Evolutionary conservation across 495 filamentous ascomycete species (phyloP), one percentile per base, ranked within the genome.

Genomic region (Aspergillus carlsbadensis): DNA sequence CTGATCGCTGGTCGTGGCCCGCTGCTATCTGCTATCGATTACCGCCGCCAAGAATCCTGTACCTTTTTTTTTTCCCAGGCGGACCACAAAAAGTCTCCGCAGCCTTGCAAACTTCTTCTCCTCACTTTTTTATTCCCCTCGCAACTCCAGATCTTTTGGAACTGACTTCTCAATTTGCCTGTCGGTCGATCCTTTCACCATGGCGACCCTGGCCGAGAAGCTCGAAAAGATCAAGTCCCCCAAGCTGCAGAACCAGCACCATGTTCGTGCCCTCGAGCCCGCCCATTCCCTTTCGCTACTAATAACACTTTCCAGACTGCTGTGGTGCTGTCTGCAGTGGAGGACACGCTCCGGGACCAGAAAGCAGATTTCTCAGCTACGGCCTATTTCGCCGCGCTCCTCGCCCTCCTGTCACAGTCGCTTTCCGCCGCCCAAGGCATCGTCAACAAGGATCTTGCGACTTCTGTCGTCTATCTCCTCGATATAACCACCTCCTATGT

Each of bases 211-310:
- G 59, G 82, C 84, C 64, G 93, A 93, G 77, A 95, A 89, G 80
- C 82, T 98, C 64, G 89, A 93, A 70, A 96, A 92, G 81, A 96
- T 98, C 68, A 88, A 94, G 72, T 92, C 89, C 70, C 94, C 94
- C 24, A 96, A 96, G 76, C 85, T 96, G 63, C 88, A 98, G 71
- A 98, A 89, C 73, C 90, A 95, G 75, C 86, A 93, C 70, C 91
- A 94, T 81, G 91, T 93, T 75, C 62, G 78, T 73, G 17, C 34
- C 34, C 26, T 29, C 21, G 43, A 35, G 17, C 37, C 13, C 34
- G 43, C 53, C 36, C 36, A 54, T 54, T 34, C 24, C 56, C 21
- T 35, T 29, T 44, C 15, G 41, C 48, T 54, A 48, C 58, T 67
- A 49, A 68, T 50, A 39, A 50, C 15, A 2, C n/a, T 46, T 54